Evolutionary conservation across 306 rosid species (phyloP), one percentile per base, ranked within the genome.

Genomic region (Cucurbita maxima): DNA sequence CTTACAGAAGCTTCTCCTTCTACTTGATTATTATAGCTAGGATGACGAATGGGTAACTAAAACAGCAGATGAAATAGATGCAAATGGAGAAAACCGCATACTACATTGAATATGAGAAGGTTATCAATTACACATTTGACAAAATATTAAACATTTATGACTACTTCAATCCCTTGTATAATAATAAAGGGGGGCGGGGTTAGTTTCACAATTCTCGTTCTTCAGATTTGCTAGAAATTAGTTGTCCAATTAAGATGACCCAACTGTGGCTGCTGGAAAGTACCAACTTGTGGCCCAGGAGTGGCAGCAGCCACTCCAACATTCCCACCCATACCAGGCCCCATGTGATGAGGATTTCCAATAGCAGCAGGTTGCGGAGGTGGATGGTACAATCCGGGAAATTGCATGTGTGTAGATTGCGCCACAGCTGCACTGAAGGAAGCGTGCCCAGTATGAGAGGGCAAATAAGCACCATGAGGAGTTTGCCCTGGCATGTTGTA

Each of bases 341-440:
- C 98, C 76, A 93, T 59, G 79, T 91, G 99, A 47, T 91, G 99
- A 50, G 96, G 89, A 76, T 75, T 88, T 51, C 89, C 85, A 8
- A 93, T 82, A 63, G 89, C 81, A 22, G 85, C 83, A 48, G 88
- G 91, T 82, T 91, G 99, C 0, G 81, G 87, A 66, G 96, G 78
- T 75, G 96, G 85, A 34, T 95, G 99, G 79, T 91, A 95, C 88
- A 95, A 73, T n/a, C 97, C 92, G 1, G 97, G 96, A 76, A 84
- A 95, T 80, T 95, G 99, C 99, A 91, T 86, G 89, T 95, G 97
- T n/a, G 99, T 86, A 60, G 99, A 91, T 58, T 90, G 97, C 68
- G 96, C 93, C 19, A 89, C 92, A 36, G 94, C 97, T 6, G 95
- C 92, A 76, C 86, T 89, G 84, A 85, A 94, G 51, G 89, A 84